A percentile compares a stretch with the other conserved stretches of the same genome.
Evolutionary conservation across 2,329 filamentous ascomycete genomes (phyloP).

Genomic region (Westerdykella aurantiaca): DNA sequence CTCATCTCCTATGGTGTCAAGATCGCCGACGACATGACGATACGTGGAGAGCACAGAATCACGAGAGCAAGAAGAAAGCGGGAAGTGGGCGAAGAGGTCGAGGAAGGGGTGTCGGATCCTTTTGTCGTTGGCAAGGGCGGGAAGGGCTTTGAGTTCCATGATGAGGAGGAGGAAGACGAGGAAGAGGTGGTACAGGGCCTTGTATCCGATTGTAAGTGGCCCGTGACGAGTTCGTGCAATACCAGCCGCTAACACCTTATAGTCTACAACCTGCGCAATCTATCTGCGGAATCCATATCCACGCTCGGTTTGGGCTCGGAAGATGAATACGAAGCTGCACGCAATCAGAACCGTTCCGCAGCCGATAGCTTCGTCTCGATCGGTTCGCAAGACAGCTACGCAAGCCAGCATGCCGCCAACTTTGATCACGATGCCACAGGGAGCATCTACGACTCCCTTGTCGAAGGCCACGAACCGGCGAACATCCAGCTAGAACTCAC

Average conservation of each 20-base stretch:
- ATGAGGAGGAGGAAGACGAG: slow-evolving; percentile 58
- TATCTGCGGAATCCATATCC: slow-evolving; percentile 55
- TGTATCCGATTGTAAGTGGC: slow-evolving; percentile 28
- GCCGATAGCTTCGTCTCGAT: slow-evolving; percentile 69
- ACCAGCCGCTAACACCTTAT: slow-evolving; percentile 10
- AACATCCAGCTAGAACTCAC: slow-evolving; percentile 93
- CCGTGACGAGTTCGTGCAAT: neutral
- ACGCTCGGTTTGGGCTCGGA: slow-evolving; percentile 53
- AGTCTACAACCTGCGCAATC: slow-evolving; percentile 49
- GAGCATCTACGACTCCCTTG: slow-evolving; percentile 80
- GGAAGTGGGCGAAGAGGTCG: slow-evolving; percentile 38
- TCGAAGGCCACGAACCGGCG: slow-evolving; percentile 63
- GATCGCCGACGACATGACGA: slow-evolving; percentile 56
- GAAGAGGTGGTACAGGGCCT: slow-evolving; percentile 48
- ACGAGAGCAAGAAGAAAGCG: slow-evolving; percentile 44
- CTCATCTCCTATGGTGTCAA: slow-evolving; percentile 74
- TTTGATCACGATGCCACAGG: slow-evolving; percentile 86
- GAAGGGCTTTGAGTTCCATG: slow-evolving; percentile 54
- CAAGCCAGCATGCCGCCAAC: slow-evolving; percentile 46
- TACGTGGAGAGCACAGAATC: slow-evolving; percentile 41
- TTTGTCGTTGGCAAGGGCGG: slow-evolving; percentile 54
- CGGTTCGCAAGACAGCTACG: slow-evolving; percentile 56
- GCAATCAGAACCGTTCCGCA: slow-evolving; percentile 53
- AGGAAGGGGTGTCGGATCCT: slow-evolving; percentile 40
- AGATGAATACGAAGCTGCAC: slow-evolving; percentile 36